Conservation (phyloP, 2,329 filamentous ascomycete genomes). For the Aspergillus proliferans region DNA sequence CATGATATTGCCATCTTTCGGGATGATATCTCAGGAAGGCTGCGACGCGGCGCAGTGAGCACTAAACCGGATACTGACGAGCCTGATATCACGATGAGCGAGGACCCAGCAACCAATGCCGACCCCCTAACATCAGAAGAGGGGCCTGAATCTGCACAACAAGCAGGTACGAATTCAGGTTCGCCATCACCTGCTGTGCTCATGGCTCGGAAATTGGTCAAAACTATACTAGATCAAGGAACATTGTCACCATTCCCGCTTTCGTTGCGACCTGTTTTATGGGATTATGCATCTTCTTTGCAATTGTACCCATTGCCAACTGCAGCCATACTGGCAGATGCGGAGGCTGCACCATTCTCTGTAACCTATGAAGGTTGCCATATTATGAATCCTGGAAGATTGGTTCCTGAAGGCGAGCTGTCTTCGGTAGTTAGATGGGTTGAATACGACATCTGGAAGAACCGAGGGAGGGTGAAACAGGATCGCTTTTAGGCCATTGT, state of each 20-base stretch:
- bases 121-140: conserved; percentile 27
- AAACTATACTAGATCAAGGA: conserved; percentile 86
- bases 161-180: conserved; percentile 10
- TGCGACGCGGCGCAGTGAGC: conserved; percentile 69
- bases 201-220: conserved; percentile 71
- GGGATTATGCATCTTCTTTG: conserved; percentile 74
- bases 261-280: conserved; percentile 72
- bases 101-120: conserved; percentile 11
- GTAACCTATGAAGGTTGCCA: conserved; percentile 93
- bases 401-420: conserved; percentile 64
- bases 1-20: conserved; percentile 84
- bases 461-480: conserved; percentile 57
- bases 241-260: conserved; percentile 81
- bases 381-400: conserved; percentile 82
- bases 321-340: conserved; percentile 73
- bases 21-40: conserved; percentile 74
- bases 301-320: conserved; percentile 86
- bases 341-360: conserved; percentile 73
- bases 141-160: conserved; percentile 15
- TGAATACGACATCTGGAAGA: conserved; percentile 69
- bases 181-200: conserved; percentile 23
- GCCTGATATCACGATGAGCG: conserved; percentile 22
- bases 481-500: conserved; percentile 46
- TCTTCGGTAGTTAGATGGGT: conserved; percentile 68
- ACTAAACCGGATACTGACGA: conserved; percentile 46